Evolutionary conservation across 2,329 filamentous ascomycete genomes (phyloP), one percentile per base, ranked within the genome.

Genomic region (Colletotrichum graminicola): DNA sequence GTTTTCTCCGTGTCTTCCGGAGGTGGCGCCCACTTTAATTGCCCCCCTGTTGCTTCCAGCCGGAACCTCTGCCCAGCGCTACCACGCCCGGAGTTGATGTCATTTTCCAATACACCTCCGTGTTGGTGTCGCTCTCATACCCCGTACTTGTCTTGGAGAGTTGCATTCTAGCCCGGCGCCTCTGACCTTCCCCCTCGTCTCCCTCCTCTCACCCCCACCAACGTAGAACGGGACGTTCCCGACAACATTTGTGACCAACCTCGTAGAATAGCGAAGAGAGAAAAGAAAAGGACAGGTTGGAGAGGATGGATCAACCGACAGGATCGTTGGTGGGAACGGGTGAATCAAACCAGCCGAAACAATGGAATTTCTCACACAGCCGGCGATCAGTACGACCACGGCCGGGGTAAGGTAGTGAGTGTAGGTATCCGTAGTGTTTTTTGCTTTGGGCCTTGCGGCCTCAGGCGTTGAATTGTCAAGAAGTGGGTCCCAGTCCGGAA

Each of bases 81-180:
- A 64, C 23, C 36, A 62, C 41, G 57, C 64, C 57, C 69, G 69
- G 69, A 64, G 45, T 72, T 68, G 69, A 63, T 72, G 69, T 68
- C 69, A 64, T 68, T 68, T 72, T 68, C 39, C 69, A 72, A 63
- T 54, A 72, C 51, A 71, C 47, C 65, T 72, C 69, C 69, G 69
- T 59, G 65, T 55, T 63, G 65, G 65, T 64, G 59, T 64, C 59
- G 60, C 65, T 55, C 39, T 43, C n/a, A 26, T 52, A 59, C 45
- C 59, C 68, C 65, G 45, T 64, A 43, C 60, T 57, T 55, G 68
- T 68, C 64, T 71, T 71, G 65, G 65, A 56, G 16, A 18, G 16
- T 16, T 41, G 39, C 39, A 55, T 64, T 54, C 34, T 59, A 45
- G 52, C 55, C 65, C 65, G 54, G 59, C 65, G 54, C 65, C 29